Base-by-base conservation (phyloP, 1,284 basidiomycete genomes). In the Dichomitus squalens region DNA sequence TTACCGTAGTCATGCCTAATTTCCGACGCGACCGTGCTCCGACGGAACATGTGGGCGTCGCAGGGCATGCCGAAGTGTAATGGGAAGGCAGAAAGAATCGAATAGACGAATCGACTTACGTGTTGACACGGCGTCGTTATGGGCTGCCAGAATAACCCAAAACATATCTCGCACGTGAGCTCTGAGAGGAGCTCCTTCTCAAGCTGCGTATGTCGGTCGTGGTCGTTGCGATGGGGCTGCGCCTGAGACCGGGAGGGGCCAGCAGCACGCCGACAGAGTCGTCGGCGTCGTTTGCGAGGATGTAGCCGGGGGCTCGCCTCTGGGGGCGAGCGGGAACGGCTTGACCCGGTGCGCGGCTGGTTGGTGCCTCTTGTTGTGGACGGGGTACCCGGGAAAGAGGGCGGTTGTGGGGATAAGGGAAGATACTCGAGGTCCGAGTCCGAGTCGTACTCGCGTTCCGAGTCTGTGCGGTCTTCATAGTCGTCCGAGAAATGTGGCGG, bases 41-140 rank as follows among this genome's bases (percentile, higher is more conserved):
- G 93, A 71, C 98, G 95, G 59, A 96, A 81, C 8, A 93, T 90
- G 46, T 95, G 87, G 55, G 92, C 87, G 27, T 98, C 82, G 74
- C 96, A 98, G 66, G 84, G 86, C 14, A 84, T 80, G 72, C 96
- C 98, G 73, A 96, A 98, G 0, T 95, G 95, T 90, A 94, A 68
- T 2, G 33, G 18, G 16, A 36, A 46, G 16, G 40, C 14, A 55
- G 12, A 35, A 40, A 47, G 35, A 54, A 54, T 34, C 39, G n/a
- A 31, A 35, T 7, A 49, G 21, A 5, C 29, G 29, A 31, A 31
- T 5, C 29, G 20, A 72, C 90, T 71, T 70, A 92, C 92, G 75
- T 98, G 95, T 71, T 96, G 95, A 72, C 96, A 98, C 3, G 92
- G 92, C 1, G 95, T 93, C 7, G 96, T 98, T 55, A 96, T 79